Evolutionary conservation across 768 basidiomycete species (phyloP).

Genomic region (Suillus luteus): DNA sequence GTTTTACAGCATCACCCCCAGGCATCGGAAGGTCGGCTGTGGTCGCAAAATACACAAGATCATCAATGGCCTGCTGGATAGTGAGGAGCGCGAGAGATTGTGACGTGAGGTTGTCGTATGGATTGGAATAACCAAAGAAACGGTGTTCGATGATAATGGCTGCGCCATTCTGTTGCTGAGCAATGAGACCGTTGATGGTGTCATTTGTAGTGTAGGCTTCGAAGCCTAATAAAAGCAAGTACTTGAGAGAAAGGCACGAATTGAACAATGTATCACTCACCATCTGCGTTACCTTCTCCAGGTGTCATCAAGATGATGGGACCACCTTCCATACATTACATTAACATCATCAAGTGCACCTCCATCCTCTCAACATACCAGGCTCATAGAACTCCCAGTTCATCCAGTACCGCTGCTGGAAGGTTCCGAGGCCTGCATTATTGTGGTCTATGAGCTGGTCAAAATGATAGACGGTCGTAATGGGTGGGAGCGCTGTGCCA

Average conservation of each 20-base stretch:
- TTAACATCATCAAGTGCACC: neutral
- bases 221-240: constrained; percentile 25
- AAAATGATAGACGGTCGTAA: constrained; percentile 33
- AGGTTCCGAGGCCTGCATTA: constrained; percentile 67
- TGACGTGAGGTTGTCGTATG: constrained; percentile 57
- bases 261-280: constrained; percentile 12
- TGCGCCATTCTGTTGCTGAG: constrained; percentile 65
- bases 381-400: constrained; percentile 66
- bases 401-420: constrained; percentile 74
- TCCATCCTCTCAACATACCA: constrained; percentile 31
- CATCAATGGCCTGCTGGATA: constrained; percentile 74
- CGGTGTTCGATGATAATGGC: constrained; percentile 70
- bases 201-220: constrained; percentile 61
- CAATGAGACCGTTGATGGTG: constrained; percentile 64
- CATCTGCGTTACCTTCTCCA: constrained; percentile 60
- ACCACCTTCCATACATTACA: constrained; percentile 18
- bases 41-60: constrained; percentile 68
- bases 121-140: constrained; percentile 78
- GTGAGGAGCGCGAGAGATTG: constrained; percentile 61
- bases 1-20: constrained; percentile 59
- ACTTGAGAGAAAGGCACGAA: neutral
- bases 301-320: constrained; percentile 48
- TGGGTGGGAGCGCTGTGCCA: constrained; percentile 29
- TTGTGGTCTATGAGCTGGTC: constrained; percentile 45
- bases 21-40: constrained; percentile 70